phyloP scores from a whole-genome alignment of 2,329 filamentous ascomycete genomes.

The Xylaria sp. region DNA sequence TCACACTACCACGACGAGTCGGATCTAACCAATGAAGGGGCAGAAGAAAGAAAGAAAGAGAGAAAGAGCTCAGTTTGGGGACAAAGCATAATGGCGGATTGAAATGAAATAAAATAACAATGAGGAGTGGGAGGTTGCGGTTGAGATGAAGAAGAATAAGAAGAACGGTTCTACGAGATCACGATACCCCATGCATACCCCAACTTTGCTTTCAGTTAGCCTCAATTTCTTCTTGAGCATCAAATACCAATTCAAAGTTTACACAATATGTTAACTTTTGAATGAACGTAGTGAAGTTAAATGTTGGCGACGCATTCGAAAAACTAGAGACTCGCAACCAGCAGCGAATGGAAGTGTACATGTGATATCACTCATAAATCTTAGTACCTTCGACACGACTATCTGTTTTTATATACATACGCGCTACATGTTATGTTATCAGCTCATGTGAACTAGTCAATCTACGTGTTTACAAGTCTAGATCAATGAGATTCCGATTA shows the following conservation, averaged over 20 bases:
- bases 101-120: background rate
- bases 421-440: too few relatives aligned
- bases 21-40: too few relatives aligned
- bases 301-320: too few relatives aligned
- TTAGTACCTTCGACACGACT: too few relatives aligned
- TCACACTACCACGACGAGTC: slow-evolving; percentile 42
- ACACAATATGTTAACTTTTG: background rate
- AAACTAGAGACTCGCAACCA: too few relatives aligned
- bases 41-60: background rate
- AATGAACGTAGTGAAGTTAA: too few relatives aligned
- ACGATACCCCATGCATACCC: slow-evolving; percentile 46
- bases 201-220: slow-evolving; percentile 11
- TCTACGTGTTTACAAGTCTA: slow-evolving; percentile 42
- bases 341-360: too few relatives aligned
- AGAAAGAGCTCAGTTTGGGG: too few relatives aligned
- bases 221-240: slow-evolving; percentile 10
- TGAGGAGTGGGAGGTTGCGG: slow-evolving; percentile 3
- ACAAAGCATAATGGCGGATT: background rate
- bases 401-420: too few relatives aligned
- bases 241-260: slow-evolving; percentile 10
- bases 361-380: too few relatives aligned
- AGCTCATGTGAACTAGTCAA: background rate
- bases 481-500: slow-evolving; percentile 64
- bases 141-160: too few relatives aligned
- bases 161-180: slow-evolving; percentile 34